Base-by-base conservation (phyloP, 441 rosid species). In the Corymbia citriodora region DNA sequence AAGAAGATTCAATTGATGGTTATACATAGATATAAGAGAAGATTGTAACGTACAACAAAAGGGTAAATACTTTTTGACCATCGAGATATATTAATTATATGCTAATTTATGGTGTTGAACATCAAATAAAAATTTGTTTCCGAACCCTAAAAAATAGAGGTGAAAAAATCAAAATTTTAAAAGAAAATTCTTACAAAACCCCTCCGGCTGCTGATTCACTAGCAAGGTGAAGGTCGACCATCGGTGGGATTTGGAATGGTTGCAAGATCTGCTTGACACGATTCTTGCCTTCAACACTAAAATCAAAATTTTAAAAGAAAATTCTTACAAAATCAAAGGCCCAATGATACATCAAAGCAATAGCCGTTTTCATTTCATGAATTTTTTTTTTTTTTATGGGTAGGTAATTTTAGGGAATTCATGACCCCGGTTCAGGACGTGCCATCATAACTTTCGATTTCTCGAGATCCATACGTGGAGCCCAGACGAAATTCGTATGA, bases 221-320 rank as follows among this genome's bases (percentile, higher is more conserved):
- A 29, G 8, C 13, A 4, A 63, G 18, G n/a, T 0, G 4, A 0
- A 13, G 33, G 70, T 29, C 9, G 9, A 63, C 29, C 5, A 7
- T 63, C 36, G 13, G 29, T 63, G n/a, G 29, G 2, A 29, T 63
- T 63, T 63, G 36, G 0, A 4, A 29, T 29, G 70, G 2, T 13
- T 63, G 18, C 29, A 63, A 63, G 18, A 29, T 15, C 0, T 1
- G 19, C 72, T 7, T 25, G 33, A 29, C 33, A 29, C 13, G 33
- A 63, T 29, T 29, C 29, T 63, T 2, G 4, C 33, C 29, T 63
- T 63, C 13, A 63, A 63, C 33, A 1, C 29, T n/a, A n/a, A n/a
- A n/a, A n/a, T n/a, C n/a, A n/a, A n/a, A n/a, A n/a, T n/a, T n/a
- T n/a, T n/a, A n/a, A n/a, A n/a, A n/a, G n/a, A n/a, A n/a, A n/a